Evolutionary conservation across 2,329 filamentous ascomycete species (phyloP), one percentile per base, ranked within the genome.

Genomic region (Ascomycota sp.): DNA sequence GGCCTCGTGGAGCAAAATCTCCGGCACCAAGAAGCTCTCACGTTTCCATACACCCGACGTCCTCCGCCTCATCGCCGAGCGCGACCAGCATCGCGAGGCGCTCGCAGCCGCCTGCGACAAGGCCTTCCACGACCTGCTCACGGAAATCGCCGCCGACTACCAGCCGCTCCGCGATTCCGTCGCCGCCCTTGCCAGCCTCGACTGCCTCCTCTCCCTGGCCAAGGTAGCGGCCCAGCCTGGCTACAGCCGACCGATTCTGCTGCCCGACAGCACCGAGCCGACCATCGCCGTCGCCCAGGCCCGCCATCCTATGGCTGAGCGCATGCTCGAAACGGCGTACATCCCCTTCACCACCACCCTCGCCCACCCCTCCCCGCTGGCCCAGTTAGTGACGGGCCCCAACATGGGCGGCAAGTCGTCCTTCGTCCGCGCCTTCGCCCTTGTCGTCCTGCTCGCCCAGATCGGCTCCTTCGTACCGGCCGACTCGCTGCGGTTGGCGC

Each of bases 321-420:
- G 91, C 47, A 71, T 86, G 9, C 67, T 95, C 6, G 66, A 86
- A 4, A 72, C 79, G 43, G 66, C 72, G 34, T 98, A 95, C 54
- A 92, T 98, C 37, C 86, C 89, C 32, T 98, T 98, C 54, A 71
- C 77, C 45, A 77, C 82, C 9, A 58, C 68, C 2, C 68, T 95
- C 32, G 65, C 70, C n/a, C 66, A 72, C 3, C 65, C 71, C 1
- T 50, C 61, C 1, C 68, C 72, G 0, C 66, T 79, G 6, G 81
- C 82, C 2, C 69, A 93, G 43, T 74, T 95, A 36, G 76, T 98
- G 45, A 98, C 89, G 0, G 89, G 89, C 0, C 89, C 89, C 25
- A 98, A 98, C 58, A 98, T 98, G 89, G 89, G 89, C 46, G 89
- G 89, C 36, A 98, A 98, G 51, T 92, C 82, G n/a, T 89, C 78